Percentiles rank a stretch among this genome's conserved stretches.
Conservation (phyloP, 345 rosid genomes). For the Nasturtium officinale region DNA sequence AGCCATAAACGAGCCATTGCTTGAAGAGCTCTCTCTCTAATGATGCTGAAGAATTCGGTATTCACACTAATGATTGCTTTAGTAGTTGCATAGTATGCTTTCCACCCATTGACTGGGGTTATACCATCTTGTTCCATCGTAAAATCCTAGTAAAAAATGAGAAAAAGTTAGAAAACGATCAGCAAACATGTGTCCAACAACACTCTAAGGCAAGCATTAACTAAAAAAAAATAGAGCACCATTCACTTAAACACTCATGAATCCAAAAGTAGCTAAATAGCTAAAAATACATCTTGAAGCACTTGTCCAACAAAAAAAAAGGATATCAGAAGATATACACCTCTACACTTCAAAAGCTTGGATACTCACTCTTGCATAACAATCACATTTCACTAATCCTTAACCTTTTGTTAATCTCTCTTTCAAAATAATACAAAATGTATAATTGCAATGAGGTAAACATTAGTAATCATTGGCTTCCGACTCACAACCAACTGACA, state of each 20-base stretch:
- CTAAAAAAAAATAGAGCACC: neutral
- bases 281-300: neutral
- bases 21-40: conserved; percentile 72
- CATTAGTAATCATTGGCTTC: no score
- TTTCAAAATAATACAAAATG: no score
- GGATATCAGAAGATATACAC: neutral
- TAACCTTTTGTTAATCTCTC: neutral
- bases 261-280: neutral
- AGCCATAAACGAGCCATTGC: conserved; percentile 88
- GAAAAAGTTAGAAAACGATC: conserved; percentile 3
- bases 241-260: neutral
- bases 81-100: conserved; percentile 93
- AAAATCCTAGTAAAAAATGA: conserved; percentile 62
- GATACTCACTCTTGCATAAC: neutral
- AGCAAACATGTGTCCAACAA: conserved; percentile 12
- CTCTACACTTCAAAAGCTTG: neutral
- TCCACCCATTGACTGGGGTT: conserved; percentile 90
- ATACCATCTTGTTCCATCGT: conserved; percentile 85
- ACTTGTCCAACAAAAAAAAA: neutral
- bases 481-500: no score
- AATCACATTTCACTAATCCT: conserved; percentile 7
- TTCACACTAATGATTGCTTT: conserved; percentile 86
- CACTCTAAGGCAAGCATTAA: neutral
- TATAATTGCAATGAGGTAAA: no score
- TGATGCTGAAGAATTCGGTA: conserved; percentile 75